Evolutionary conservation across 208 protist genomes (phyloP).

Genomic region (Blechomonas ayalai): DNA sequence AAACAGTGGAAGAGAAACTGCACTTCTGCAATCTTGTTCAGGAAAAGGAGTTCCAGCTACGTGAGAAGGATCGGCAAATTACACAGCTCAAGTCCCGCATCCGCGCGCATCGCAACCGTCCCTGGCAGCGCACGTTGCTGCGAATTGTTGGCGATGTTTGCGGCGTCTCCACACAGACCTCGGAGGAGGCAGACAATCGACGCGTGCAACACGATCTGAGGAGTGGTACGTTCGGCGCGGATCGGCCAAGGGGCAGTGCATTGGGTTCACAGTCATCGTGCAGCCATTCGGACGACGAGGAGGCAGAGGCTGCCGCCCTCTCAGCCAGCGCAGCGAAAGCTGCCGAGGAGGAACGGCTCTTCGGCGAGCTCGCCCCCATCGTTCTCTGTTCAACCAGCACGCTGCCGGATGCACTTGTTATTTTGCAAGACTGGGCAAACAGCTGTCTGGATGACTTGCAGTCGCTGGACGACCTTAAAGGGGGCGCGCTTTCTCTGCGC

Average conservation of each 20-base stretch:
- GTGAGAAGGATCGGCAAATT: conserved; percentile 44
- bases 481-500: conserved; percentile 53
- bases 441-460: conserved; percentile 78
- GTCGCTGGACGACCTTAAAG: conserved; percentile 72
- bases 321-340: neutral
- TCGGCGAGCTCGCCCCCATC: conserved; percentile 73
- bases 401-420: conserved; percentile 69
- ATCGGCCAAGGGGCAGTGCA: too few relatives aligned
- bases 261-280: too few relatives aligned
- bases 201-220: conserved; percentile 26
- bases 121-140: conserved; percentile 69
- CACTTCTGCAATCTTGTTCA: conserved; percentile 68
- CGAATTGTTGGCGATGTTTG: conserved; percentile 71
- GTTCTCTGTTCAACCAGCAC: conserved; percentile 54
- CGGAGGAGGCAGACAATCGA: conserved; percentile 47
- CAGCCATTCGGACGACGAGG: too few relatives aligned
- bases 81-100: conserved; percentile 70
- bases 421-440: conserved; percentile 85
- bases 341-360: conserved; percentile 68
- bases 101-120: conserved; percentile 66
- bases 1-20: conserved; percentile 53
- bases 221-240: neutral
- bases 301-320: neutral
- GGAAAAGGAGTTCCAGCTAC: conserved; percentile 56
- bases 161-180: conserved; percentile 40